A percentile compares a stretch with the other conserved stretches of the same genome.
Conservation (phyloP, 345 rosid species). For the Excoecaria agallocha region DNA sequence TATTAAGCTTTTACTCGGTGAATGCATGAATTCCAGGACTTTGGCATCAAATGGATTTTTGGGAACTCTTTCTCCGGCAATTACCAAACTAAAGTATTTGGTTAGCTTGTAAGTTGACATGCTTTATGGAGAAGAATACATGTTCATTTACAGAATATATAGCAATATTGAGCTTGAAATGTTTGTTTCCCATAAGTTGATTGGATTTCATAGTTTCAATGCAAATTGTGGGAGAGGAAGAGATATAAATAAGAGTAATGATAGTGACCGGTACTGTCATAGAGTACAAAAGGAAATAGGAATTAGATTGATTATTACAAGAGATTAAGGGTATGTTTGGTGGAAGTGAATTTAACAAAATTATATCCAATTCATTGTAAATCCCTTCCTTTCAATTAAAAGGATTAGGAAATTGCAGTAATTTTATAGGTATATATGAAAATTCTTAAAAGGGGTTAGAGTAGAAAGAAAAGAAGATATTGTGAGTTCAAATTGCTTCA, state of each 20-base stretch:
- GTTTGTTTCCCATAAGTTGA: not conserved
- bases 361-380: too few species aligned
- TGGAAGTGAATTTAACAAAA: too few species aligned
- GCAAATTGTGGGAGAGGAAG: not conserved
- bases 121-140: slow-evolving; percentile 1
- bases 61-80: slow-evolving; percentile 72
- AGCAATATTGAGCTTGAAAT: not conserved
- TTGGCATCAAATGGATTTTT: slow-evolving; percentile 71
- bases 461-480: not conserved
- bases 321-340: too few species aligned
- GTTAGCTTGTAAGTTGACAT: too few species aligned
- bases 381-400: too few species aligned
- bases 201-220: not conserved
- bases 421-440: not conserved
- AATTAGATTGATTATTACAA: too few species aligned
- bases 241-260: not conserved
- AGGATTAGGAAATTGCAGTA: not conserved
- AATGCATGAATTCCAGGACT: slow-evolving; percentile 44
- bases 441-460: not conserved
- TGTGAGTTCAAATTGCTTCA: too few species aligned
- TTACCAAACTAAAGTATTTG: slow-evolving; percentile 64
- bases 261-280: not conserved
- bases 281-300: not conserved
- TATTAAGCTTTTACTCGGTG: slow-evolving; percentile 1
- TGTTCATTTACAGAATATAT: not conserved